Base-by-base conservation (phyloP, 2,329 filamentous ascomycete genomes). In the Ceratocystiopsis brevicomis region DNA sequence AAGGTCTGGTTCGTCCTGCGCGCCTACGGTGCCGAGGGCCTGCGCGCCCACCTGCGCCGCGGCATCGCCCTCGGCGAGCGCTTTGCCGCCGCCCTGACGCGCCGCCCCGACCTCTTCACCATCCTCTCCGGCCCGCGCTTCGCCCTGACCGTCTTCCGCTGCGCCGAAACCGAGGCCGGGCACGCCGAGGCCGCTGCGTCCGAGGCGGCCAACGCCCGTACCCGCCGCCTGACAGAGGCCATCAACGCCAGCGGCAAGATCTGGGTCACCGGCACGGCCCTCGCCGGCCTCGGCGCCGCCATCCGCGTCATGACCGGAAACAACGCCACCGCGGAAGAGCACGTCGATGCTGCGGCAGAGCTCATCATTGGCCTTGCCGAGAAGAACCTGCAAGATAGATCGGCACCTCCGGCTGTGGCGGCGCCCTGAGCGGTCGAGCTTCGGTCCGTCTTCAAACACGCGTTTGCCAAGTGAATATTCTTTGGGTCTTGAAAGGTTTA, bases 1-100 rank as follows among this genome's bases (percentile, higher is more conserved):
- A 96, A 96, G 65, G 78, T 94, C 49, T 96, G 88, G 88, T 95
- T 95, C 57, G 86, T 96, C 9, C 65, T 95, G 53, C 70, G 88
- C 38, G 78, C 72, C 38, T 94, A 86, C 56, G 88, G 88, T 0
- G 52, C 50, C 42, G 67, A 68, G 30, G 88, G 87, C 0, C 61
- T 96, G 54, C 77, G 76, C 51, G 68, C 63, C 5, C 82, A 92
- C 53, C 76, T 95, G 49, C 67, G 75, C 33, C 72, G 73, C 37
- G 78, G 81, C 21, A 64, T 94, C 45, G 57, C 59, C 3, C 61
- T 85, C 1, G 83, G 81, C n/a, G 72, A 86, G 49, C 59, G 65
- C 11, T 90, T 95, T 49, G 71, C 75, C 3, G 61, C 56, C 0
- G 64, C 81, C 37, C 55, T 93, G 2, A 58, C 61, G 11, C 63